Evolutionary conservation across 805 yeast genomes (phyloP).

Genomic region (Ogataea allantospora): DNA sequence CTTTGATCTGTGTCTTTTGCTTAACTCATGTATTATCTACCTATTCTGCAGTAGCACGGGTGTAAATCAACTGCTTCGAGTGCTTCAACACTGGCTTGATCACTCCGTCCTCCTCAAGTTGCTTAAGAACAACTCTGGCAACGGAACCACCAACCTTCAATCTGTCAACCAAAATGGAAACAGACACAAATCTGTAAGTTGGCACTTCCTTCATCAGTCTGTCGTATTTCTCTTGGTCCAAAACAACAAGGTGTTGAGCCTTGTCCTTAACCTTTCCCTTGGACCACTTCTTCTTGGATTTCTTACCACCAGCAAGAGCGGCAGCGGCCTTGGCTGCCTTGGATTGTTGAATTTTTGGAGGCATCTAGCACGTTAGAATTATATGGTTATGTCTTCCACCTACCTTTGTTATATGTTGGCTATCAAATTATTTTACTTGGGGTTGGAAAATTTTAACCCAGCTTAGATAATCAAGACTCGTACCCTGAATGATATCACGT

Average conservation of each 20-base stretch:
- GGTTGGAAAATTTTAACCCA: constrained; percentile 9
- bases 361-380: constrained; percentile 57
- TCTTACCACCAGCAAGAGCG: constrained; percentile 99
- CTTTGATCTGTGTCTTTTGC: no score
- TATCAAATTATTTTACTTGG: constrained; percentile 7
- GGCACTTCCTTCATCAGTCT: constrained; percentile 99
- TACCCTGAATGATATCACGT: constrained; percentile 7
- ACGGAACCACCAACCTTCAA: constrained; percentile 98
- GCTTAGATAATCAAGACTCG: constrained; percentile 4
- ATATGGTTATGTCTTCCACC: constrained; percentile 19
- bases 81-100: constrained; percentile 92
- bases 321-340: constrained; percentile 99
- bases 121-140: constrained; percentile 97
- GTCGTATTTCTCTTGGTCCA: constrained; percentile 99
- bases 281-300: constrained; percentile 99
- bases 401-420: constrained; percentile 11
- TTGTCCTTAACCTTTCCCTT: constrained; percentile 99
- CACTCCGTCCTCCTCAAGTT: constrained; percentile 91
- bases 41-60: constrained; percentile 72
- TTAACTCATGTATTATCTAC: constrained; percentile 14
- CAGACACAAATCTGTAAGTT: constrained; percentile 97
- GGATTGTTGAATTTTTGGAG: constrained; percentile 98
- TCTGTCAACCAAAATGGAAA: constrained; percentile 98
- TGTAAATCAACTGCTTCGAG: constrained; percentile 96
- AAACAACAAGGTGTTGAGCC: constrained; percentile 96